A percentile compares a stretch with the other conserved stretches of the same genome.
These are phyloP conservation scores for Paecilomyces variotii DNA, from an alignment of 2,329 filamentous ascomycete genomes.

Conservation along the genomic window DNA sequence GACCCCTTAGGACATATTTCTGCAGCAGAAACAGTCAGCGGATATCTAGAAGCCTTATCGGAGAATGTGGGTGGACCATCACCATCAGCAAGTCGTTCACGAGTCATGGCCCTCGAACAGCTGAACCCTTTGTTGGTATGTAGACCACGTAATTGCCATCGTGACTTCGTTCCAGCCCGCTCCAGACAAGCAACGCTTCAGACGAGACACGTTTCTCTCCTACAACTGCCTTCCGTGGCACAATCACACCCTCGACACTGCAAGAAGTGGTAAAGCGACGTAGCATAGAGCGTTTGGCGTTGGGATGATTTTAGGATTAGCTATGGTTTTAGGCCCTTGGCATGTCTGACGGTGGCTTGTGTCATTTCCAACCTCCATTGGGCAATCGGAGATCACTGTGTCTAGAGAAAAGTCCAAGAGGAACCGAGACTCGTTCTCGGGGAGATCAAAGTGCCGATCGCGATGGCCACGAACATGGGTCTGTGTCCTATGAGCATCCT, in stretches of 20 bases:
- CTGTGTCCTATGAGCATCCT: background rate
- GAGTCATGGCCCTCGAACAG: background rate
- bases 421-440: background rate
- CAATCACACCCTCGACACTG: background rate
- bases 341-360: background rate
- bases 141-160: background rate
- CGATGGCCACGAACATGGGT: background rate
- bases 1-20: background rate
- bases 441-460: background rate
- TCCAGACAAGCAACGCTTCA: background rate
- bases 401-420: background rate
- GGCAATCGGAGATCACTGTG: background rate
- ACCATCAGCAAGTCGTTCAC: background rate
- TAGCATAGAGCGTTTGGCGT: background rate
- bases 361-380: background rate
- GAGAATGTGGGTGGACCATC: background rate
- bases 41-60: background rate
- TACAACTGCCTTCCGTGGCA: background rate
- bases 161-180: background rate
- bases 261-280: background rate
- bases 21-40: background rate
- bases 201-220: background rate
- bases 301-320: background rate
- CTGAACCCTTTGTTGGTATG: background rate
- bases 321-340: background rate